Evolutionary conservation across 768 basidiomycete genomes (phyloP).

Genomic region (Symmetrospora coprosmae): DNA sequence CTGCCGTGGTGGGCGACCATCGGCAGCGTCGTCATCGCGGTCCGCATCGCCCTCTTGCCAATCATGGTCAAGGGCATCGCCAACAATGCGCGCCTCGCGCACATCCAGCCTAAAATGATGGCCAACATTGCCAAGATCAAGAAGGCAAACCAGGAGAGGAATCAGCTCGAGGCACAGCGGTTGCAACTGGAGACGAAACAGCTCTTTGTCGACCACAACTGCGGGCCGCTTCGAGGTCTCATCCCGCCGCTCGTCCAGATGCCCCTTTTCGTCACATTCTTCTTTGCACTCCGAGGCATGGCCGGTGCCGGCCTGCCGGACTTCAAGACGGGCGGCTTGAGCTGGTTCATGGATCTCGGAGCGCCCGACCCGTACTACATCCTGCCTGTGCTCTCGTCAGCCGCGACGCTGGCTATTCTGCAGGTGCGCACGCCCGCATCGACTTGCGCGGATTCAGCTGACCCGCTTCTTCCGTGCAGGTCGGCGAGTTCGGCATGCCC

Average conservation of each 20-base stretch:
- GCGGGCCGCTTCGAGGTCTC: slow-evolving; percentile 48
- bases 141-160: slow-evolving; percentile 38
- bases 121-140: slow-evolving; percentile 46
- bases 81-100: slow-evolving; percentile 49
- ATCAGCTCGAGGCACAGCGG: slow-evolving; percentile 41
- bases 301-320: slow-evolving; percentile 58
- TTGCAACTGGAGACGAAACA: slow-evolving; percentile 43
- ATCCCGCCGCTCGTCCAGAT: slow-evolving; percentile 54
- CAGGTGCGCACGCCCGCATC: slow-evolving; percentile 50
- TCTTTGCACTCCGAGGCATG: slow-evolving; percentile 64
- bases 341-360: slow-evolving; percentile 63
- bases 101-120: slow-evolving; percentile 49
- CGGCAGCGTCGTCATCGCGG: slow-evolving; percentile 49
- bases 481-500: slow-evolving; percentile 33
- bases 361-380: slow-evolving; percentile 59
- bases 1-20: slow-evolving; percentile 78
- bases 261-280: slow-evolving; percentile 62
- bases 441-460: too few relatives aligned
- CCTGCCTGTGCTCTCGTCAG: slow-evolving; percentile 50
- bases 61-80: slow-evolving; percentile 48
- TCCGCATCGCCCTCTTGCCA: slow-evolving; percentile 52
- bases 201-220: slow-evolving; percentile 53
- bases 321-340: slow-evolving; percentile 59
- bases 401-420: slow-evolving; percentile 56
- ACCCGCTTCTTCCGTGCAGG: too few relatives aligned